Conservation (phyloP, 768 basidiomycete species). For the Phylloporus sp. region DNA sequence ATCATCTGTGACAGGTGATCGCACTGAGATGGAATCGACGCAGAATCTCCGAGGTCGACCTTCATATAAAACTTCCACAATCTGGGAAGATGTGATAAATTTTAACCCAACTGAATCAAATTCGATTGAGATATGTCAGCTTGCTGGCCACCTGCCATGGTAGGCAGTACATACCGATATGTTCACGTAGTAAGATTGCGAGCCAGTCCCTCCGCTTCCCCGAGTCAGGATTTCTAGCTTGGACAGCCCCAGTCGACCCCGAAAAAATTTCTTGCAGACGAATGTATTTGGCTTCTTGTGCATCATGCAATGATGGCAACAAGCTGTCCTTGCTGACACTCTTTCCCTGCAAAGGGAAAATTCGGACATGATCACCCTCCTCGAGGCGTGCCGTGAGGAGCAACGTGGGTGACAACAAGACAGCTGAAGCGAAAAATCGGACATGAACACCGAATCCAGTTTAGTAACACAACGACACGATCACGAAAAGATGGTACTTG, state of each 20-base stretch:
- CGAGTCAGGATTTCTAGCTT: constrained; percentile 13
- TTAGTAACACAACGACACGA: constrained; percentile 9
- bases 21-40: constrained; percentile 44
- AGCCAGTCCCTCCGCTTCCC: constrained; percentile 64
- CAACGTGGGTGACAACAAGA: constrained; percentile 53
- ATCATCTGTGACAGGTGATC: constrained; percentile 16
- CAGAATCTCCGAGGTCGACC: constrained; percentile 53
- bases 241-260: constrained; percentile 14
- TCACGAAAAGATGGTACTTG: constrained; percentile 33
- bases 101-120: constrained; percentile 62
- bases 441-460: constrained; percentile 8
- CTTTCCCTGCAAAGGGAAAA: constrained; percentile 47
- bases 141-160: neutral
- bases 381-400: constrained; percentile 58
- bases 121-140: constrained; percentile 6
- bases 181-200: constrained; percentile 58
- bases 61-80: constrained; percentile 63
- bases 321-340: constrained; percentile 34
- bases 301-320: constrained; percentile 49
- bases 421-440: constrained; percentile 36
- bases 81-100: constrained; percentile 59
- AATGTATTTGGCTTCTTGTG: constrained; percentile 50
- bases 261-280: constrained; percentile 46
- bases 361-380: constrained; percentile 43
- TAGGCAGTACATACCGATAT: constrained; percentile 48